Evolutionary conservation across 768 basidiomycete genomes (phyloP).

Genomic region (Mycena polygramma): DNA sequence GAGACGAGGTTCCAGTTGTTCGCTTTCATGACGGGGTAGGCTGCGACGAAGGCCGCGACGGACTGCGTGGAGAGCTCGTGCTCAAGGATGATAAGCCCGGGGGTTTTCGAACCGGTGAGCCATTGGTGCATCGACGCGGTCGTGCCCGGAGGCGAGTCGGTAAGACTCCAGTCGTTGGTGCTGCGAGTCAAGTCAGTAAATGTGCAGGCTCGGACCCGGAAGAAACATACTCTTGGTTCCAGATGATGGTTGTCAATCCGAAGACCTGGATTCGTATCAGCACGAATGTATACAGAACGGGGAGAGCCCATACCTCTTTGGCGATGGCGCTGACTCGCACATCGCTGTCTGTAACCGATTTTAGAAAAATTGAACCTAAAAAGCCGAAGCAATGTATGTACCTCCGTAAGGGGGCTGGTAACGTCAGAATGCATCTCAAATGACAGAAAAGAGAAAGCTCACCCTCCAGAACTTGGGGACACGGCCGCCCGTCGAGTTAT

Average conservation of each 20-base stretch:
- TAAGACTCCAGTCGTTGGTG: slow-evolving; percentile 82
- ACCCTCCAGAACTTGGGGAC: slow-evolving; percentile 78
- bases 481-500: slow-evolving; percentile 86
- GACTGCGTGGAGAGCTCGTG: slow-evolving; percentile 79
- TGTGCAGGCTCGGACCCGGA: slow-evolving; percentile 37
- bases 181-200: slow-evolving; percentile 50
- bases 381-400: neutral
- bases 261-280: slow-evolving; percentile 58
- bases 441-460: neutral
- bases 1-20: slow-evolving; percentile 81
- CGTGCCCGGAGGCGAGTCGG: slow-evolving; percentile 53
- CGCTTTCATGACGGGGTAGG: slow-evolving; percentile 70
- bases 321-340: slow-evolving; percentile 87
- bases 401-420: slow-evolving; percentile 29
- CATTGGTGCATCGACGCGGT: slow-evolving; percentile 67
- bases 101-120: slow-evolving; percentile 72
- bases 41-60: slow-evolving; percentile 75
- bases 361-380: neutral
- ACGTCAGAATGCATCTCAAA: neutral
- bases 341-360: slow-evolving; percentile 21
- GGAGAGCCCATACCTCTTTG: slow-evolving; percentile 64
- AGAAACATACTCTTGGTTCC: slow-evolving; percentile 87
- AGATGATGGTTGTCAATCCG: slow-evolving; percentile 83
- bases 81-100: slow-evolving; percentile 89
- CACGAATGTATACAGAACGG: neutral